These are phyloP conservation scores for Lactarius pseudohatsudake DNA, from an alignment of 768 basidiomycete species.

Conservation along the genomic window DNA sequence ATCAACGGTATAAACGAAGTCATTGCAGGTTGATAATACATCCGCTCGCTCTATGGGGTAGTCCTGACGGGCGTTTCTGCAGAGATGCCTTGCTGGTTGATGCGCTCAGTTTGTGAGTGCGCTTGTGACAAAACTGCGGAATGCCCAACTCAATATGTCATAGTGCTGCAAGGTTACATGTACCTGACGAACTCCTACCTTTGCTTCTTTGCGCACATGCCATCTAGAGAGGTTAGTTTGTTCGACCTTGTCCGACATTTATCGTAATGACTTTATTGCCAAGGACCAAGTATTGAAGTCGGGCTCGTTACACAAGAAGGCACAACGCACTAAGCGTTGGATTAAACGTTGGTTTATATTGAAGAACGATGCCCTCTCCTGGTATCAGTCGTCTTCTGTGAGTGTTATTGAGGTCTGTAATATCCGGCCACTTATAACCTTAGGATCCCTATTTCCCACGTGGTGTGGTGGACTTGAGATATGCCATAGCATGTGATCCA, in stretches of 20 bases:
- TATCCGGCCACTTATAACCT: slow-evolving; percentile 14
- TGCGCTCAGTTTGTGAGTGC: slow-evolving; percentile 82
- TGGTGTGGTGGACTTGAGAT: slow-evolving; percentile 93
- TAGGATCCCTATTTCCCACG: slow-evolving; percentile 98
- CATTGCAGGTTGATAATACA: slow-evolving; percentile 58
- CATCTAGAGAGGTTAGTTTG: slow-evolving; percentile 70
- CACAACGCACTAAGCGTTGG: slow-evolving; percentile 87
- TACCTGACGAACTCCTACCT: slow-evolving; percentile 91
- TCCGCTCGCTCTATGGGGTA: slow-evolving; percentile 16
- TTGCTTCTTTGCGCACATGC: slow-evolving; percentile 97
- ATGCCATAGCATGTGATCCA: slow-evolving; percentile 87
- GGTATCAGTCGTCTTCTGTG: slow-evolving; percentile 94
- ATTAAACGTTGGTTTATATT: slow-evolving; percentile 95
- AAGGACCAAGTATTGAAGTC: slow-evolving; percentile 94
- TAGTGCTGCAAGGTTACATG: slow-evolving; percentile 96
- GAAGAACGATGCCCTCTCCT: slow-evolving; percentile 93
- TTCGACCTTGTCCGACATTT: not conserved
- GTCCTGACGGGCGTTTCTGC: slow-evolving; percentile 22
- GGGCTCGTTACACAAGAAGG: slow-evolving; percentile 84
- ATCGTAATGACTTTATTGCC: slow-evolving; percentile 18
- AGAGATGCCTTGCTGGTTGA: slow-evolving; percentile 94
- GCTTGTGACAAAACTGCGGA: slow-evolving; percentile 3
- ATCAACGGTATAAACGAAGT: slow-evolving; percentile 82
- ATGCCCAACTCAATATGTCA: slow-evolving; percentile 18
- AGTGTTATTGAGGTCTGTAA: slow-evolving; percentile 30